Conservation (phyloP, 495 filamentous ascomycete species). For the Pseudoneurospora amorphoporcata region DNA sequence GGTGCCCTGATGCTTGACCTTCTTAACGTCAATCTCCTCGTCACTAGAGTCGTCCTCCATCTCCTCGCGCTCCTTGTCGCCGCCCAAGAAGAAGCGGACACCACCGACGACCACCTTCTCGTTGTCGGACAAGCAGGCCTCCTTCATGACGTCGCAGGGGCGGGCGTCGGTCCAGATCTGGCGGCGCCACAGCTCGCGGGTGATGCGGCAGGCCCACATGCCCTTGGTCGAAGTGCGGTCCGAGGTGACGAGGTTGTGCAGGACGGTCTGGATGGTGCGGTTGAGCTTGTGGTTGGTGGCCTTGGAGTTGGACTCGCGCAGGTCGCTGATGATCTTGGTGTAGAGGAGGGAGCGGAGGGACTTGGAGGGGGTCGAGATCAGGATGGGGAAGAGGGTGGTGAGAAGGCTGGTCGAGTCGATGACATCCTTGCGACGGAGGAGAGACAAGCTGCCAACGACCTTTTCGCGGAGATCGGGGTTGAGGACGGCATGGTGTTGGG, state of each 20-base stretch:
- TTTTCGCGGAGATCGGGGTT: slow-evolving; percentile 82
- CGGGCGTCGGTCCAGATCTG: slow-evolving; percentile 48
- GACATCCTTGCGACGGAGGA: slow-evolving; percentile 83
- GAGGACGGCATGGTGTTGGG: slow-evolving; percentile 67
- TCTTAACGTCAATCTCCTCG: slow-evolving; percentile 66
- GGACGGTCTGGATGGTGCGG: slow-evolving; percentile 78
- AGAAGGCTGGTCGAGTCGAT: slow-evolving; percentile 74
- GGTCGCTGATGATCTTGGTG: slow-evolving; percentile 82
- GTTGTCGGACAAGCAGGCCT: slow-evolving; percentile 70
- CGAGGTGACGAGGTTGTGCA: slow-evolving; percentile 80
- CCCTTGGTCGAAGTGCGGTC: slow-evolving; percentile 77
- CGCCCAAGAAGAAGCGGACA: slow-evolving; percentile 89
- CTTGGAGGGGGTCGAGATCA: slow-evolving; percentile 70
- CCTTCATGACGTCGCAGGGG: slow-evolving; percentile 90
- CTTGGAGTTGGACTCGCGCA: slow-evolving; percentile 76
- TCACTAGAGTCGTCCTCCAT: slow-evolving; percentile 81
- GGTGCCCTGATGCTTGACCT: slow-evolving; percentile 68
- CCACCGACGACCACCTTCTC: slow-evolving; percentile 82
- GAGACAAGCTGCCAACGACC: slow-evolving; percentile 79
- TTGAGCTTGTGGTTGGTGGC: slow-evolving; percentile 85
- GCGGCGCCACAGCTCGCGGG: slow-evolving; percentile 31
- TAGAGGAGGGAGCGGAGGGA: slow-evolving; percentile 73
- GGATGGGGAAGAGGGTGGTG: slow-evolving; percentile 84
- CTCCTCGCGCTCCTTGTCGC: slow-evolving; percentile 89
- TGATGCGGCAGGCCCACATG: slow-evolving; percentile 63